phyloP scores from a whole-genome alignment of 345 rosid genomes.

The Citropsis articulata region DNA sequence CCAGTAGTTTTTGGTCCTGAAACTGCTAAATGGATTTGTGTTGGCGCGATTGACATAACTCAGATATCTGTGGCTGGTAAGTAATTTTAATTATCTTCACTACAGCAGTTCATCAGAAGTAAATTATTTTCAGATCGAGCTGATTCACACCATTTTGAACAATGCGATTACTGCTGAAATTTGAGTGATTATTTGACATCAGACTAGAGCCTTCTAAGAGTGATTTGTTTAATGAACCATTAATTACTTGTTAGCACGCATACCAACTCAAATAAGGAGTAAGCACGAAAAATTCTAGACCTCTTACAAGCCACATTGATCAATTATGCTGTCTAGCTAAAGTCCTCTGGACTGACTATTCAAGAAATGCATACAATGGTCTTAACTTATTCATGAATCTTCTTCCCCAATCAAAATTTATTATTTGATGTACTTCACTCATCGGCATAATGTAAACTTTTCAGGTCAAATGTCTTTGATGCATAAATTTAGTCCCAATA shows the following conservation, averaged over 20 bases:
- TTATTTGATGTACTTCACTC: not conserved
- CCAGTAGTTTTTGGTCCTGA: constrained; percentile 98
- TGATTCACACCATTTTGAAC: not conserved
- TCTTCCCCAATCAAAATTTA: not conserved
- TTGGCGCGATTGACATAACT: constrained; percentile 93
- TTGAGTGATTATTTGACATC: not conserved
- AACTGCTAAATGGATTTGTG: constrained; percentile 98
- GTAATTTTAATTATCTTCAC: not conserved
- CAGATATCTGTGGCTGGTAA: constrained; percentile 93
- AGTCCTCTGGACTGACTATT: not conserved
- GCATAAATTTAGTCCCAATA: not conserved
- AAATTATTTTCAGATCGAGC: not conserved
- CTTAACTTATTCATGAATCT: not conserved
- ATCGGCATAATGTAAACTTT: not conserved
- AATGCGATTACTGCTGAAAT: not conserved
- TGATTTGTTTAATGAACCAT: not conserved
- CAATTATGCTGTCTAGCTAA: not conserved
- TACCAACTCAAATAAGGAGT: not conserved
- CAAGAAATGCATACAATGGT: not conserved
- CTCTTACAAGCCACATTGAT: not conserved
- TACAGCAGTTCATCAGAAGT: not conserved
- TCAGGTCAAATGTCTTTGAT: not conserved
- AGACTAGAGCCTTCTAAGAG: not conserved
- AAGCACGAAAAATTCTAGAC: not conserved
- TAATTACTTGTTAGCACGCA: not conserved